Percentiles rank a stretch among this genome's conserved stretches.
These are phyloP conservation scores for Apiospora sp. DNA, from an alignment of 2,329 filamentous ascomycete species.

Conservation along the genomic window DNA sequence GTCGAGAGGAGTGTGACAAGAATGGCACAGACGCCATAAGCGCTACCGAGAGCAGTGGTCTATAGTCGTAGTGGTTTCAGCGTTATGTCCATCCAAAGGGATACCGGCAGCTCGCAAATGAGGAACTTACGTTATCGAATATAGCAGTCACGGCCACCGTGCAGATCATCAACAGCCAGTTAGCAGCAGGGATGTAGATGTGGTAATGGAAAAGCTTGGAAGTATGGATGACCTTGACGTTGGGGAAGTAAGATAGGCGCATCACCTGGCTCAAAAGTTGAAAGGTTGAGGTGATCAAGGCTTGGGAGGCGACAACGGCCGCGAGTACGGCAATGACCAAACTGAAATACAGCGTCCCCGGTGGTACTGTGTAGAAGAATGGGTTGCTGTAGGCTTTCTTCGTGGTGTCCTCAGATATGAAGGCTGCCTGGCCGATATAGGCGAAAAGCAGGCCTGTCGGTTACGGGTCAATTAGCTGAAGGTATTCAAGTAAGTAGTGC, in stretches of 20 bases:
- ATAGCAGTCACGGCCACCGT: constrained; percentile 73
- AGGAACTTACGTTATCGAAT: constrained; percentile 50
- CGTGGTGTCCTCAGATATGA: constrained; percentile 56
- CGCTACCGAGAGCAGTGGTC: constrained; percentile 72
- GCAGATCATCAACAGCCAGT: constrained; percentile 78
- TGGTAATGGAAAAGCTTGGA: constrained; percentile 73
- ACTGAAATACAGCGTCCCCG: constrained; percentile 69
- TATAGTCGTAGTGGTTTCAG: constrained; percentile 32
- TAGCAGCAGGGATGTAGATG: constrained; percentile 75
- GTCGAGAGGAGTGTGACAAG: constrained; percentile 79
- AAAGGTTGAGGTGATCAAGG: constrained; percentile 77
- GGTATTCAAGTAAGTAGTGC: neutral
- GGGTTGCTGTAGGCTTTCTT: constrained; percentile 70
- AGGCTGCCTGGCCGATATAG: constrained; percentile 76
- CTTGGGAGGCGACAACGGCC: constrained; percentile 77
- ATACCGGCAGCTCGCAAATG: too few species aligned
- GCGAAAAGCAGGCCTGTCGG: constrained; percentile 53
- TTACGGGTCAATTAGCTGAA: neutral
- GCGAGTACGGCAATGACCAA: constrained; percentile 72
- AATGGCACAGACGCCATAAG: constrained; percentile 79
- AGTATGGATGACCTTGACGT: constrained; percentile 74
- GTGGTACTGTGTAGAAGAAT: constrained; percentile 73
- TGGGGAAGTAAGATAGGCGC: constrained; percentile 72
- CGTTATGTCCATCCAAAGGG: neutral
- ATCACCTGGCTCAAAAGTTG: constrained; percentile 62